Evolutionary conservation across 192 early-diverging fungal genomes (phyloP).

Genomic region (Gorgonomyces haynaldii): DNA sequence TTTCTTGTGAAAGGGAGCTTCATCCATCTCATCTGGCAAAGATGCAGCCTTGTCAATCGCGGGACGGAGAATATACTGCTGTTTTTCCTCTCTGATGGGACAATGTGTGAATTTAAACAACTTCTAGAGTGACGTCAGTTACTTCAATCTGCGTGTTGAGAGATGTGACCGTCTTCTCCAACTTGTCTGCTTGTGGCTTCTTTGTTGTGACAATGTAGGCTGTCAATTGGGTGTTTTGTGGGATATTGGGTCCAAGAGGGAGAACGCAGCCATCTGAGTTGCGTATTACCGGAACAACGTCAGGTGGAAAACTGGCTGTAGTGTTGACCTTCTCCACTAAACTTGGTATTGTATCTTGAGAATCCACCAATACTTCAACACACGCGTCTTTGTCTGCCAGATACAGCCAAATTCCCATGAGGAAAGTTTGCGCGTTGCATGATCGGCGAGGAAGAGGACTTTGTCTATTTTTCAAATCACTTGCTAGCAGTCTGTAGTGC

Average conservation of each 20-base stretch:
- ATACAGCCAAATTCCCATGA: not conserved
- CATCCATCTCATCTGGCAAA: not conserved
- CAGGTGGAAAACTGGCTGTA: not conserved
- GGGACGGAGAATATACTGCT: not conserved
- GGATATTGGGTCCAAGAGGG: conserved; percentile 3
- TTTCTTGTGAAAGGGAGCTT: not conserved
- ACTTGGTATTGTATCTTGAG: not conserved
- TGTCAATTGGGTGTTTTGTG: not conserved
- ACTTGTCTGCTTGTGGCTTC: not conserved
- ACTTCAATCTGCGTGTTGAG: not conserved
- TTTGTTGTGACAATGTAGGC: not conserved
- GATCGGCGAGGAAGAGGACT: too few relatives aligned
- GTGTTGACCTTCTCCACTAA: not conserved
- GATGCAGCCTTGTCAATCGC: not conserved
- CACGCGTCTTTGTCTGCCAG: not conserved
- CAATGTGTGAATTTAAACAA: not conserved
- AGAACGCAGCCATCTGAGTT: not conserved
- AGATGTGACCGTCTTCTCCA: not conserved
- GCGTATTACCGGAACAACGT: not conserved
- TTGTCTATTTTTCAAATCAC: too few relatives aligned
- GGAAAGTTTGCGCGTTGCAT: too few relatives aligned
- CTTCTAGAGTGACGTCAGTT: not conserved
- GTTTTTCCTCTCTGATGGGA: not conserved
- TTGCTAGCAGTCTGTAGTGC: conserved; percentile 73
- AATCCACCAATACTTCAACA: not conserved